Percentiles rank a stretch among this genome's conserved stretches.
These are phyloP conservation scores for Pseudopithomyces chartarum DNA, from an alignment of 2,329 filamentous ascomycete species.

Conservation along the genomic window DNA sequence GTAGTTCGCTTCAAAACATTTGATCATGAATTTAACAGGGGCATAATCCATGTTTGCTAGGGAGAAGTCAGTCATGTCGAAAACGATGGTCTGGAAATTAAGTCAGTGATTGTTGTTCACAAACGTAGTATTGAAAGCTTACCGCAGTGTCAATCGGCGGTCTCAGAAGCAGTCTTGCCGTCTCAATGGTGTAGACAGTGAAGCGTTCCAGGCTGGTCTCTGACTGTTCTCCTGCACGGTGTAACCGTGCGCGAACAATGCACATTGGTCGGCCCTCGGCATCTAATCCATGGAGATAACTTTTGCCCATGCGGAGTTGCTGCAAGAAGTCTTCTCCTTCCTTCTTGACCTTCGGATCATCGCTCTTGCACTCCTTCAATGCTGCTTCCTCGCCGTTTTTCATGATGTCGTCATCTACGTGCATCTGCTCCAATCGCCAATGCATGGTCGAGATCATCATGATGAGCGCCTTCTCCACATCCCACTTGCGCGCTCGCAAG, in stretches of 20 bases:
- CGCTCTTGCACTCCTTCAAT: constrained; percentile 63
- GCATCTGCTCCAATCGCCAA: constrained; percentile 83
- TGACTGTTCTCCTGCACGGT: constrained; percentile 80
- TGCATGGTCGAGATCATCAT: constrained; percentile 96
- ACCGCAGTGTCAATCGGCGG: constrained; percentile 90
- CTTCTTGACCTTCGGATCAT: constrained; percentile 67
- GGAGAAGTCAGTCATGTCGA: constrained; percentile 94
- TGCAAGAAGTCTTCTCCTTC: constrained; percentile 76
- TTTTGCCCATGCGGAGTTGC: constrained; percentile 89
- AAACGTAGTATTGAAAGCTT: constrained; percentile 49
- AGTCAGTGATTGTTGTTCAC: constrained; percentile 20
- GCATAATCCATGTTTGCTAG: constrained; percentile 98
- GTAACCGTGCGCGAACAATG: constrained; percentile 79
- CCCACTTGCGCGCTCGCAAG: constrained; percentile 67
- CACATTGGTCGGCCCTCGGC: constrained; percentile 85
- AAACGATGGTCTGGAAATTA: constrained; percentile 77
- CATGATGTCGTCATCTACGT: constrained; percentile 85
- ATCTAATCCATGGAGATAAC: constrained; percentile 86
- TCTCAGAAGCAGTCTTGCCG: constrained; percentile 79
- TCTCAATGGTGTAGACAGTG: constrained; percentile 94
- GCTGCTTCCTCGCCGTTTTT: constrained; percentile 57
- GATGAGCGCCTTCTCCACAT: constrained; percentile 86
- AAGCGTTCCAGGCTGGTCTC: constrained; percentile 83
- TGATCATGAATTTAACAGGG: constrained; percentile 99
- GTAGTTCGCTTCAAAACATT: constrained; percentile 98